Evolutionary conservation across 2,329 filamentous ascomycete genomes (phyloP).

Genomic region (Aciculosporium take): DNA sequence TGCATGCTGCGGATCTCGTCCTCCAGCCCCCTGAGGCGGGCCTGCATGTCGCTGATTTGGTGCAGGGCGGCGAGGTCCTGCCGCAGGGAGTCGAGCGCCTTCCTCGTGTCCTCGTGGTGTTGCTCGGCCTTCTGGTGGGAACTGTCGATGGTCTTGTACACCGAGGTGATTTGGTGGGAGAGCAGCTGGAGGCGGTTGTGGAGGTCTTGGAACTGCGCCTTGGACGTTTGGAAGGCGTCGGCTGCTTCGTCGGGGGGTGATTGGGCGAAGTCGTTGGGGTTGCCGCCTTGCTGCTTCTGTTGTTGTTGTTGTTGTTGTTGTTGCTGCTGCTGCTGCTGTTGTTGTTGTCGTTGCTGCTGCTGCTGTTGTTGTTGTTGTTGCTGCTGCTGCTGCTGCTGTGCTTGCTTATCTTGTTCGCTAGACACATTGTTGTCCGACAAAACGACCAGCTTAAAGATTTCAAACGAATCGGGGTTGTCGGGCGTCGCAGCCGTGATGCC

Average conservation of each 20-base stretch:
- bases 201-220: slow-evolving; percentile 65
- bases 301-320: too few relatives aligned
- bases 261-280: slow-evolving; percentile 12
- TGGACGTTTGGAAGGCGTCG: slow-evolving; percentile 33
- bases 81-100: slow-evolving; percentile 33
- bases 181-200: slow-evolving; percentile 68
- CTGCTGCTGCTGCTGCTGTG: slow-evolving; percentile 16
- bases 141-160: slow-evolving; percentile 42
- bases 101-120: slow-evolving; percentile 40
- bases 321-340: slow-evolving; percentile 16
- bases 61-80: slow-evolving; percentile 31
- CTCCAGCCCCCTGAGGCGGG: slow-evolving; percentile 38
- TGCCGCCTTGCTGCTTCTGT: slow-evolving; percentile 16
- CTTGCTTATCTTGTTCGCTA: slow-evolving; percentile 6
- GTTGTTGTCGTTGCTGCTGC: slow-evolving; percentile 15
- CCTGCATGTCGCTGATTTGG: slow-evolving; percentile 27
- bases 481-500: slow-evolving; percentile 79
- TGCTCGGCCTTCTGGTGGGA: slow-evolving; percentile 38
- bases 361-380: slow-evolving; percentile 20
- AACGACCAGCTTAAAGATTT: slow-evolving; percentile 75
- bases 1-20: slow-evolving; percentile 44
- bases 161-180: slow-evolving; percentile 50
- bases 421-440: slow-evolving; percentile 36
- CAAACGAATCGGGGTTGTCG: slow-evolving; percentile 87
- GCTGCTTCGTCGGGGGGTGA: slow-evolving; percentile 33